These are phyloP conservation scores for Yamadazyma sp. DNA, from an alignment of 805 yeast genomes.

Conservation along the genomic window DNA sequence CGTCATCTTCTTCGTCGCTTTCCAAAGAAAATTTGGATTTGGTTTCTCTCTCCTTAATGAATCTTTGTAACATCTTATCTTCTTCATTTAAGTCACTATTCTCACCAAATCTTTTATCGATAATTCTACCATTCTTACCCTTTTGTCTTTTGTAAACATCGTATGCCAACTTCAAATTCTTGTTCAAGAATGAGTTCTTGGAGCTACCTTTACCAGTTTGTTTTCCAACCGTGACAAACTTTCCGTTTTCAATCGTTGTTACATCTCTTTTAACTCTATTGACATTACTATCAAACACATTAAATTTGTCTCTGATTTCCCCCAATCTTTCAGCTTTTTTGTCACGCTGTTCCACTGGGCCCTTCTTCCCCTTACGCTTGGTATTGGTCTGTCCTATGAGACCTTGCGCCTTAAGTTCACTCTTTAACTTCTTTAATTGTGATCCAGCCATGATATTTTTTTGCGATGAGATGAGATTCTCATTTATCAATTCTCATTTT, in stretches of 20 bases:
- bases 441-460: conserved; percentile 68
- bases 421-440: conserved; percentile 80
- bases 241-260: conserved; percentile 38
- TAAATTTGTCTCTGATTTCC: conserved; percentile 77
- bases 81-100: conserved; percentile 74
- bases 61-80: conserved; percentile 93
- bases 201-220: conserved; percentile 15
- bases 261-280: conserved; percentile 62
- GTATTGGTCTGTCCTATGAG: conserved; percentile 81
- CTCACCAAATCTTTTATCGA: conserved; percentile 93
- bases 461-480: conserved; percentile 12
- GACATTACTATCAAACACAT: conserved; percentile 80
- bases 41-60: conserved; percentile 79
- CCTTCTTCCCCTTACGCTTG: conserved; percentile 52
- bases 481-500: conserved; percentile 7
- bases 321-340: conserved; percentile 55
- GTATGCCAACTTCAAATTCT: conserved; percentile 53
- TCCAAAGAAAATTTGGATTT: conserved; percentile 49
- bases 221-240: conserved; percentile 42
- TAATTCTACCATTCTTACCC: conserved; percentile 73
- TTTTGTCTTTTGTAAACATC: conserved; percentile 60
- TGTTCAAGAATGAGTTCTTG: conserved; percentile 32
- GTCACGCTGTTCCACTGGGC: conserved; percentile 66
- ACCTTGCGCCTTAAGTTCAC: conserved; percentile 71
- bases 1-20: conserved; percentile 61